Conservation (phyloP, 2,329 filamentous ascomycete genomes). For the Rutstroemia sp. region DNA sequence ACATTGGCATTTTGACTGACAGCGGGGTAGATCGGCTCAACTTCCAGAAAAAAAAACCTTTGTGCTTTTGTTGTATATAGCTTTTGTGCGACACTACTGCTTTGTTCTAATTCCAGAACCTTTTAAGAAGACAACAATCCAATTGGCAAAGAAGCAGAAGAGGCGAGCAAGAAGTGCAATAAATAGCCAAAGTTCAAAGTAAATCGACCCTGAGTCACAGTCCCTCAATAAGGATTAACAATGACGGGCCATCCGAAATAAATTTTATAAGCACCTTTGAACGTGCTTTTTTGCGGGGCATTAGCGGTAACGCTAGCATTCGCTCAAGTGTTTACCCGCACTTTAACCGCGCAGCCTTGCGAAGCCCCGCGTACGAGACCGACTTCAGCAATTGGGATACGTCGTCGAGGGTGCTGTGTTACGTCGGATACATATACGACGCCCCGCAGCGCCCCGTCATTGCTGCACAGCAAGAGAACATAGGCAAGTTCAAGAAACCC, state of each 20-base stretch:
- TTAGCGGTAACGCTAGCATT: no score
- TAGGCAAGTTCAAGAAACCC: no score
- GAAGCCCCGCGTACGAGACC: no score
- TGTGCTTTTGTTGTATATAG: background rate
- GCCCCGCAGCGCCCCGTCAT: no score
- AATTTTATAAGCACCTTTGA: background rate
- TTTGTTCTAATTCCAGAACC: background rate
- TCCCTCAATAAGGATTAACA: background rate
- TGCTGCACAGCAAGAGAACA: no score
- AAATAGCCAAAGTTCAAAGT: background rate
- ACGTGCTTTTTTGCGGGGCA: no score
- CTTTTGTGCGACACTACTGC: background rate
- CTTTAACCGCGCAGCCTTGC: no score
- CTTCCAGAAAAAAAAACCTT: background rate
- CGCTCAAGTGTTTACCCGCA: no score
- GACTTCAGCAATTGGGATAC: no score
- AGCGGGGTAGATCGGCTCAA: conserved; percentile 9
- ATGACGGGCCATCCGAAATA: background rate
- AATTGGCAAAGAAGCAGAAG: background rate
- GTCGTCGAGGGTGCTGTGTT: no score
- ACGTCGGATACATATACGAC: no score
- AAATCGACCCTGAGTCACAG: background rate
- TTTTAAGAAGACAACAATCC: background rate
- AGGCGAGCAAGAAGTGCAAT: background rate
- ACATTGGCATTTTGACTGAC: conserved; percentile 18